Evolutionary conservation across 2,329 filamentous ascomycete species (phyloP), one percentile per base, ranked within the genome.

Genomic region (Westerdykella aurantiaca): DNA sequence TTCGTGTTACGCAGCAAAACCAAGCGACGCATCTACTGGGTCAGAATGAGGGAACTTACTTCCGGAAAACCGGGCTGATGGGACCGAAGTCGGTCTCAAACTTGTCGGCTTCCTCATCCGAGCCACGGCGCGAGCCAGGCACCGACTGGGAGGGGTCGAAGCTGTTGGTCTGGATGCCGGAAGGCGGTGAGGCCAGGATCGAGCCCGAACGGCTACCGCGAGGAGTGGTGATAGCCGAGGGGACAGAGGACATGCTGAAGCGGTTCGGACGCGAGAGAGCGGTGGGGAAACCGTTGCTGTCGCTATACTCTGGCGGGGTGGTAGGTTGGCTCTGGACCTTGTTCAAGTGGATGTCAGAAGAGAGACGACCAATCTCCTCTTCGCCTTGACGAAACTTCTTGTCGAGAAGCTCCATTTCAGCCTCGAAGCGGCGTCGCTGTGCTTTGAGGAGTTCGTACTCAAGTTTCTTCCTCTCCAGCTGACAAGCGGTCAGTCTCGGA

Each of bases 401-500:
- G 59, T 95, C 89, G 49, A 96, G 77, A 56, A 88, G 80, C 66
- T 90, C 86, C 81, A 98, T 89, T 68, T 96, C 88, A 53, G 86
- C 83, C 70, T 97, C 89, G 59, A 95, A 95, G 37, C 86, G 82
- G 52, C 88, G 82, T 61, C 88, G 88, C 67, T 95, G 88, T 69
- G 95, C 88, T 53, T 88, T 81, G 58, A 97, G 83, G 61, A 84
- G 83, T 68, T 97, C 91, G 72, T 94, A 94, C 68, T 95, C 89
- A 61, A 87, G 75, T 61, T 89, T 88, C 71, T 95, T 95, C 71
- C 93, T 93, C 67, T 95, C 90, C 63, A 95, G 81, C 90, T 96
- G 55, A 50, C 39, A 49, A 51, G 38, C 43, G 46, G 58, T 66
- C 55, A 66, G 63, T 53, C 38, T 43, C 47, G 53, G 48, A 47